Conservation (phyloP, 257 asterid genomes). For the Fraxinus cuspidata region DNA sequence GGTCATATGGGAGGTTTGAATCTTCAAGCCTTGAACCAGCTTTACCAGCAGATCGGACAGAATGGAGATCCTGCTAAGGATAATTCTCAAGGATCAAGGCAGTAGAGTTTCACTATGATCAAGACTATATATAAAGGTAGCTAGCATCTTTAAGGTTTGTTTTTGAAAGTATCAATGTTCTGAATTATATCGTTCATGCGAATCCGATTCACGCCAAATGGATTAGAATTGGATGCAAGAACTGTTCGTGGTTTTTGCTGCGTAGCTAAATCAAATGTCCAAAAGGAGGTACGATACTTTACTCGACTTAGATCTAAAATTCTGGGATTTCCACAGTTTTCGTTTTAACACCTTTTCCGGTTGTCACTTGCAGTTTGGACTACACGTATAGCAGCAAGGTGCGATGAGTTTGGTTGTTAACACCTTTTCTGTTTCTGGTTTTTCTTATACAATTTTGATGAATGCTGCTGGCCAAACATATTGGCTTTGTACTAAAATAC, state of each 20-base stretch:
- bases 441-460: conserved; percentile 39
- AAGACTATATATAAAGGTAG: conserved; percentile 24
- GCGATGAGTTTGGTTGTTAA: conserved; percentile 19
- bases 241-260: conserved; percentile 30
- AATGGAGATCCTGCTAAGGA: conserved; percentile 37
- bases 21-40: conserved; percentile 53
- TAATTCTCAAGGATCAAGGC: conserved; percentile 53
- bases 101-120: conserved; percentile 11
- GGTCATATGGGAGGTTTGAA: conserved; percentile 57
- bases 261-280: conserved; percentile 27
- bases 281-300: conserved; percentile 30
- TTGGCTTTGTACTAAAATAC: conserved; percentile 28
- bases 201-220: conserved; percentile 3
- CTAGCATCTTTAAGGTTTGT: conserved; percentile 8
- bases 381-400: conserved; percentile 30
- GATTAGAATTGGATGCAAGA: conserved; percentile 27
- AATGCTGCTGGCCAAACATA: conserved; percentile 24
- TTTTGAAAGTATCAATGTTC: conserved; percentile 20
- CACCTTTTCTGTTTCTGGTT: conserved; percentile 36
- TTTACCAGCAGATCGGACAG: conserved; percentile 52
- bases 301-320: neutral
- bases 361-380: conserved; percentile 43
- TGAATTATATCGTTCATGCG: conserved; percentile 1
- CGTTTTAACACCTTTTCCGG: neutral
- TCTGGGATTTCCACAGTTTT: neutral